Conservation (phyloP, 2,329 filamentous ascomycete genomes). For the Xylaria sp. region DNA sequence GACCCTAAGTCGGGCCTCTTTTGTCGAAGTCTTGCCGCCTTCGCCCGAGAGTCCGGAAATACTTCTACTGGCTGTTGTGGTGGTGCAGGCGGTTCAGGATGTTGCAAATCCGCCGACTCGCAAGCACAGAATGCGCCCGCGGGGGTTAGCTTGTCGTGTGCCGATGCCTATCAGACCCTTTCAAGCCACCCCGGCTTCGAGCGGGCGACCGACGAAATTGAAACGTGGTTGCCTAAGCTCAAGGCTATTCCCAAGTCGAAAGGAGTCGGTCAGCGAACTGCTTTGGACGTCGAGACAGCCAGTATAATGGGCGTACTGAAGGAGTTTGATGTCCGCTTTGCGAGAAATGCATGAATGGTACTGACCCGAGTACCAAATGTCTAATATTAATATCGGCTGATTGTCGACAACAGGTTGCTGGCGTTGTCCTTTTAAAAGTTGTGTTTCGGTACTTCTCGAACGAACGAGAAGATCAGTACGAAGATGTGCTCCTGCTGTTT, state of each 20-base stretch:
- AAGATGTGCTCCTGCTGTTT: not conserved
- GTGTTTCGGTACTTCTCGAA: no score
- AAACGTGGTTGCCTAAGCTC: slow-evolving; percentile 70
- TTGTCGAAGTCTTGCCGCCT: slow-evolving; percentile 69
- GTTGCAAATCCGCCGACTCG: slow-evolving; percentile 51
- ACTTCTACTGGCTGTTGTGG: slow-evolving; percentile 54
- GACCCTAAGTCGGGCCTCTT: slow-evolving; percentile 78
- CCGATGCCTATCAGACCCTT: slow-evolving; percentile 73
- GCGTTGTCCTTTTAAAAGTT: not conserved
- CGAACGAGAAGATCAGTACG: not conserved
- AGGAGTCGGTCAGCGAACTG: slow-evolving; percentile 41
- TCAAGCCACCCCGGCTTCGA: slow-evolving; percentile 72
- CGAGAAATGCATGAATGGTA: slow-evolving; percentile 34
- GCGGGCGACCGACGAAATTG: slow-evolving; percentile 66
- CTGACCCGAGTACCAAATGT: slow-evolving; percentile 14
- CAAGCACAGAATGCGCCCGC: slow-evolving; percentile 27
- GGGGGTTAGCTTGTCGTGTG: slow-evolving; percentile 62
- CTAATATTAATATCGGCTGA: not conserved
- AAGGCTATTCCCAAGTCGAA: slow-evolving; percentile 49
- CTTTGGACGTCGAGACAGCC: slow-evolving; percentile 74
- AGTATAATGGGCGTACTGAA: slow-evolving; percentile 83
- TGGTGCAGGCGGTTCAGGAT: slow-evolving; percentile 54
- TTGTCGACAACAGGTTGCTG: not conserved
- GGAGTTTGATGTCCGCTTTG: slow-evolving; percentile 73
- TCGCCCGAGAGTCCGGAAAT: slow-evolving; percentile 38